Evolutionary conservation across 148 eudicot species (phyloP).

Genomic region (Bassia scoparia): DNA sequence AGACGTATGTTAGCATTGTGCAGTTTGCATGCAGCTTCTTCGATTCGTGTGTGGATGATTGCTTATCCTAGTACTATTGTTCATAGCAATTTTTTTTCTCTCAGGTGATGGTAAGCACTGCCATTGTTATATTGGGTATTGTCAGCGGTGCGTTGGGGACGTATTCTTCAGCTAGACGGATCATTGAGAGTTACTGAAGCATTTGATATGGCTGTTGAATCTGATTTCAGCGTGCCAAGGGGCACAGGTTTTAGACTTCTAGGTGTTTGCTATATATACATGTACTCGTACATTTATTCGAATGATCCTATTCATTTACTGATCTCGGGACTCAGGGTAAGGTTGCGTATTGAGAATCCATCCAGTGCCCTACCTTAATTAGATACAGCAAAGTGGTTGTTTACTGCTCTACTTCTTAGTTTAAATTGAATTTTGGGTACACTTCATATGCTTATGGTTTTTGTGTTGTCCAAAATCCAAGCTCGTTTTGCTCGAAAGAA

Average conservation of each 20-base stretch:
- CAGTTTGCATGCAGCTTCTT: not conserved
- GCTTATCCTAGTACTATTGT: not conserved
- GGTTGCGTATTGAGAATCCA: not conserved
- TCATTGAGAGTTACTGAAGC: conserved; percentile 33
- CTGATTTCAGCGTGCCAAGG: not conserved
- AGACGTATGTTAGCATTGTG: not conserved
- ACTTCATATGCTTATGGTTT: too few species aligned
- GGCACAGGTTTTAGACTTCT: not conserved
- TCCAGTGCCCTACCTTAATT: not conserved
- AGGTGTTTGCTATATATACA: not conserved
- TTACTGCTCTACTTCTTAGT: too few species aligned
- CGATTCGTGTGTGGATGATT: not conserved
- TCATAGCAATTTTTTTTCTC: not conserved
- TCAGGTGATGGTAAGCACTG: conserved; percentile 46
- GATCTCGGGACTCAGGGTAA: not conserved
- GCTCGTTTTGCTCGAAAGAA: too few species aligned
- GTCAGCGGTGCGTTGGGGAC: conserved; percentile 60
- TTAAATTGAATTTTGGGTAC: too few species aligned
- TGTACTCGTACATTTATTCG: not conserved
- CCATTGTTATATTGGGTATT: conserved; percentile 45
- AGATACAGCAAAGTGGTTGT: not conserved
- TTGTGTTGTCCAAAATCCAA: too few species aligned
- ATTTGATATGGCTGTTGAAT: not conserved
- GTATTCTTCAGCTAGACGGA: conserved; percentile 47
- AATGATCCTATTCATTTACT: not conserved